These are phyloP conservation scores for Cytospora schulzeri DNA, from an alignment of 2,329 filamentous ascomycete species.

Conservation along the genomic window DNA sequence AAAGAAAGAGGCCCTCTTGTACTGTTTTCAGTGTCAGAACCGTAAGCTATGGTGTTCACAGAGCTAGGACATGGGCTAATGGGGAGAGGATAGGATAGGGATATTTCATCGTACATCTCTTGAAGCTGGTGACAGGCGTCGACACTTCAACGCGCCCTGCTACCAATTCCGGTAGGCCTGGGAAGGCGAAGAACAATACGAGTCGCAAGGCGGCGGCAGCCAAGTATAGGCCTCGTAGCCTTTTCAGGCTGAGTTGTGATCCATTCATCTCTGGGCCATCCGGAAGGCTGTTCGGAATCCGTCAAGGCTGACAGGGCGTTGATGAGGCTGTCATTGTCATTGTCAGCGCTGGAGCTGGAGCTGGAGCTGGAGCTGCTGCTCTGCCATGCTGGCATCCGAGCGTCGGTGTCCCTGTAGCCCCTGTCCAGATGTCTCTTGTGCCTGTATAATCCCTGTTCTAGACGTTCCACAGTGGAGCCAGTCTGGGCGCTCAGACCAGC, in stretches of 20 bases:
- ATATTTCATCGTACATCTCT: conserved; percentile 71
- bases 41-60: not conserved
- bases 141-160: conserved; percentile 94
- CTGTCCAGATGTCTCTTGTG: conserved; percentile 9
- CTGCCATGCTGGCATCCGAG: conserved; percentile 22
- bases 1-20: conserved; percentile 94
- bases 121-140: conserved; percentile 96
- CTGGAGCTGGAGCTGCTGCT: not conserved
- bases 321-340: conserved; percentile 8
- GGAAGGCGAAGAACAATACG: conserved; percentile 78
- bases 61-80: not conserved
- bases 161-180: conserved; percentile 79
- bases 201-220: conserved; percentile 79
- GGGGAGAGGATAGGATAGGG: not conserved
- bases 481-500: not conserved
- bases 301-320: conserved; percentile 9
- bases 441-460: conserved; percentile 1
- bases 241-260: conserved; percentile 42
- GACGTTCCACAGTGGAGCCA: not conserved
- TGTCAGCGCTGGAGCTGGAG: too few species aligned
- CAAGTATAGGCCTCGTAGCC: conserved; percentile 69
- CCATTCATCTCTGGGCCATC: conserved; percentile 38
- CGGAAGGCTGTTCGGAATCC: conserved; percentile 9
- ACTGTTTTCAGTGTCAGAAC: conserved; percentile 53
- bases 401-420: not conserved